A percentile compares a stretch with the other conserved stretches of the same genome.
These are phyloP conservation scores for Kewa caespitosa DNA, from an alignment of 179 eudicot species.

Conservation along the genomic window DNA sequence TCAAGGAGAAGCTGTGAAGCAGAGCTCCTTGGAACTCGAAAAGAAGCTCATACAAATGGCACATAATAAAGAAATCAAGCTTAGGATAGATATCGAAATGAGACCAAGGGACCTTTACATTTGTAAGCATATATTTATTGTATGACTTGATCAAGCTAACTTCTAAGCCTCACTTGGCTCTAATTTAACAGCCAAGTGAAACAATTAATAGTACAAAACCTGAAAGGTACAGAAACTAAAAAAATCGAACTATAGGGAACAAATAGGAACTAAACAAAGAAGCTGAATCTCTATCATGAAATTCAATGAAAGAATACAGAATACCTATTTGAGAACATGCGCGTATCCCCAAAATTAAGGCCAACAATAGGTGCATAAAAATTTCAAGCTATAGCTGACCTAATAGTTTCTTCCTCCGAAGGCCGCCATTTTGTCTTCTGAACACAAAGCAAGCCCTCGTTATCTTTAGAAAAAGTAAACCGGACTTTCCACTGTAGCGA, in stretches of 20 bases:
- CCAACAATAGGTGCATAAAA: background rate
- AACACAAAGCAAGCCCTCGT: constrained; percentile 39
- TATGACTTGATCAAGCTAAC: too few relatives aligned
- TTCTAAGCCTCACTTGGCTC: too few relatives aligned
- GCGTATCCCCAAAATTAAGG: constrained; percentile 10
- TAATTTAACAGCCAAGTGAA: too few relatives aligned
- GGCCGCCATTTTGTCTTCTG: constrained; percentile 54
- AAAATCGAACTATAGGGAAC: background rate
- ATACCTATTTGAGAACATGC: constrained; percentile 4
- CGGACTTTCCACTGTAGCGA: constrained; percentile 43
- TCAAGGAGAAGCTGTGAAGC: too few relatives aligned
- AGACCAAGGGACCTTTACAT: too few relatives aligned
- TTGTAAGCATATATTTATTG: too few relatives aligned
- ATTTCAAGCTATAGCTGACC: constrained; percentile 38
- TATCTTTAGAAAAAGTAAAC: constrained; percentile 26
- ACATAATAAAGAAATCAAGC: too few relatives aligned
- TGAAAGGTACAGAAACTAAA: background rate
- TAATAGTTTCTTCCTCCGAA: constrained; percentile 31
- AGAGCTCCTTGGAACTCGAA: too few relatives aligned
- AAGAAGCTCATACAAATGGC: too few relatives aligned
- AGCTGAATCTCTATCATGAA: constrained; percentile 7
- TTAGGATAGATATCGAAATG: too few relatives aligned
- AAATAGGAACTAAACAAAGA: background rate
- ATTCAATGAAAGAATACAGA: constrained; percentile 21
- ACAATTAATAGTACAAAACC: too few relatives aligned